phyloP scores from a whole-genome alignment of 1,284 basidiomycete genomes.

The Violaceomyces palustris region DNA sequence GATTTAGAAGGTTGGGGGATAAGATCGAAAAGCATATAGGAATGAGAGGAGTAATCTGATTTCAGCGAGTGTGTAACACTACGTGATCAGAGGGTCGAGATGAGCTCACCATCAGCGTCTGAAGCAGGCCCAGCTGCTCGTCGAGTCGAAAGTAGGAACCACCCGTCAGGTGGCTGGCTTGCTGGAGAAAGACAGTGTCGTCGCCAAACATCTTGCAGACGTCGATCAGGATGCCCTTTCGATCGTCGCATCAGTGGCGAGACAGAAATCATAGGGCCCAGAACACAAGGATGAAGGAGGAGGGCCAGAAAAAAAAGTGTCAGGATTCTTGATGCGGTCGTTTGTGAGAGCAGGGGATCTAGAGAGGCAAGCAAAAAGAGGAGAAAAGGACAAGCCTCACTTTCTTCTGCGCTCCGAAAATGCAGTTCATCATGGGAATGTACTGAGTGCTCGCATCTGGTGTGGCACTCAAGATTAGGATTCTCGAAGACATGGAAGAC shows the following conservation, averaged over 20 bases:
- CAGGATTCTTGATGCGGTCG: too few species aligned
- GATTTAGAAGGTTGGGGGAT: not conserved
- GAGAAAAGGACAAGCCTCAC: too few species aligned
- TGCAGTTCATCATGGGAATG: slow-evolving; percentile 98
- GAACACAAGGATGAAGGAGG: too few species aligned
- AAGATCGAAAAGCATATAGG: not conserved
- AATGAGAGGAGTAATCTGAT: not conserved
- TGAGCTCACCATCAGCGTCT: slow-evolving; percentile 40
- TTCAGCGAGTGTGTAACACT: not conserved
- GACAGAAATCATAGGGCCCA: too few species aligned
- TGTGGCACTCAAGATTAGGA: slow-evolving; percentile 86
- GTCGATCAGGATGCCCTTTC: slow-evolving; percentile 93
- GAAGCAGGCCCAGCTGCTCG: slow-evolving; percentile 54
- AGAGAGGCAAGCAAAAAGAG: not conserved
- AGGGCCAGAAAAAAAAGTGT: not conserved
- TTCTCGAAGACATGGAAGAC: too few species aligned
- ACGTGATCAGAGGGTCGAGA: not conserved
- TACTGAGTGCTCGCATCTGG: slow-evolving; percentile 80
- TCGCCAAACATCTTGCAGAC: slow-evolving; percentile 86
- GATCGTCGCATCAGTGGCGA: too few species aligned
- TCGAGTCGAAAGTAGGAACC: slow-evolving; percentile 85
- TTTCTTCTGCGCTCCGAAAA: slow-evolving; percentile 95
- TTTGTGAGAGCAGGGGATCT: too few species aligned
- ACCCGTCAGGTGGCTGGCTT: slow-evolving; percentile 89
- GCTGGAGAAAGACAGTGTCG: slow-evolving; percentile 92